Evolutionary conservation across 2,329 filamentous ascomycete species (phyloP).

Genomic region (Ceratocystis eucalypticola): DNA sequence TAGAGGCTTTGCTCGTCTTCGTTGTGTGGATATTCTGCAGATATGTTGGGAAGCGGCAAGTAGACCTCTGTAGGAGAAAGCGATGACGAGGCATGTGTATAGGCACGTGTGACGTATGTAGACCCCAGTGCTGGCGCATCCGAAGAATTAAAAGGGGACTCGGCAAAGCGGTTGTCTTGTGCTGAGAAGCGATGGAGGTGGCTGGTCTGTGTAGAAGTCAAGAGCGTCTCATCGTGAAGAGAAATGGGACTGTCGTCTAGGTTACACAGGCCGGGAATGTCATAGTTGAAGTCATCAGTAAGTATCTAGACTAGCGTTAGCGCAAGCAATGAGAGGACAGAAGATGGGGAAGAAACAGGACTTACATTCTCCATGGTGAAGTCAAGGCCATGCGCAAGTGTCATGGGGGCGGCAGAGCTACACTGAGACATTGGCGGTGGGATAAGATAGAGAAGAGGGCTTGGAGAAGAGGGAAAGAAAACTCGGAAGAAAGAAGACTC

Average conservation of each 20-base stretch:
- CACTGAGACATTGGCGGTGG: constrained; percentile 2
- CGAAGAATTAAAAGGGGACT: background rate
- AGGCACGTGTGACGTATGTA: background rate
- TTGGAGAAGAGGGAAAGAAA: background rate
- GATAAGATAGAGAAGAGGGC: background rate
- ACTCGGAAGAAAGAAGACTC: background rate
- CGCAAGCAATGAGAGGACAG: background rate
- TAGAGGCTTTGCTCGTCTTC: constrained; percentile 34
- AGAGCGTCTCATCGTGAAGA: background rate
- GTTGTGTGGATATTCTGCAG: constrained; percentile 28
- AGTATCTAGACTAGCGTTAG: background rate
- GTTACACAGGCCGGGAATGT: constrained; percentile 19
- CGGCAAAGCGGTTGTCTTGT: background rate
- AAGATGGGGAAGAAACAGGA: background rate
- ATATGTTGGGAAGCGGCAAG: constrained; percentile 21
- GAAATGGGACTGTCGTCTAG: constrained; percentile 26
- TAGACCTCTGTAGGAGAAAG: background rate
- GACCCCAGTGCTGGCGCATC: background rate
- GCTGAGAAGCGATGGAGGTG: background rate
- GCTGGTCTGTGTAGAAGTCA: background rate
- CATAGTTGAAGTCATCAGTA: constrained; percentile 21
- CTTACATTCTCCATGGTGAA: background rate
- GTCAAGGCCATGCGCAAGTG: background rate
- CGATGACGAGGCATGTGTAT: background rate
- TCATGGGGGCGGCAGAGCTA: background rate